A percentile compares a stretch with the other conserved stretches of the same genome.
Conservation (phyloP, 768 basidiomycete species). For the Inosperma sp. region DNA sequence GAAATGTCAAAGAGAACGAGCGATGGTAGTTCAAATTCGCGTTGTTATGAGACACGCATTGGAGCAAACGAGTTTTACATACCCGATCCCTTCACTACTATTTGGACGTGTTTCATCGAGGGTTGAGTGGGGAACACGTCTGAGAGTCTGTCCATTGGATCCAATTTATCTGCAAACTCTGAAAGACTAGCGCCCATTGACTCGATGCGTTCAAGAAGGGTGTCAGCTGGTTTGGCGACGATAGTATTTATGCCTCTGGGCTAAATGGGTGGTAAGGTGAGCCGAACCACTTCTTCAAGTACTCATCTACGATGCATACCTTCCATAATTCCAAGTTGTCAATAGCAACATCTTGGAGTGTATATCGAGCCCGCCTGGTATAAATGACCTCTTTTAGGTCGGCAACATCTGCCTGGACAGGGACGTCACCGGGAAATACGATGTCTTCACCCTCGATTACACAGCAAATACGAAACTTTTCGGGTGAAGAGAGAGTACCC, state of each 20-base stretch:
- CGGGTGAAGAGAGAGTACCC: too few species aligned
- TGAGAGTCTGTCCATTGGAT: not conserved
- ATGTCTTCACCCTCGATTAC: not conserved
- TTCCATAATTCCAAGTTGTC: conserved; percentile 10
- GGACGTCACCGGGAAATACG: not conserved
- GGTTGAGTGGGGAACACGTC: conserved; percentile 4
- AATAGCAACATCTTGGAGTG: not conserved
- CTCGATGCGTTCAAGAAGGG: conserved; percentile 10
- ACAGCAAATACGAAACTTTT: conserved; percentile 2
- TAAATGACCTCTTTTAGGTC: conserved; percentile 3
- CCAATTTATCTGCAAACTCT: conserved; percentile 8
- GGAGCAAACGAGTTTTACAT: not conserved
- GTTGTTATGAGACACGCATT: not conserved
- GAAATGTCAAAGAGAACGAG: not conserved
- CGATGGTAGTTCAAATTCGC: not conserved
- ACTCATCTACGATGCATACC: conserved; percentile 4
- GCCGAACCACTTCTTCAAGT: not conserved
- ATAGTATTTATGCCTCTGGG: not conserved
- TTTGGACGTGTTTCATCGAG: conserved; percentile 5
- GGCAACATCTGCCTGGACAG: not conserved
- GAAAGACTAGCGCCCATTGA: conserved; percentile 8
- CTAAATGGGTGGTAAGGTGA: not conserved
- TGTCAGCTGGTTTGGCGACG: conserved; percentile 1
- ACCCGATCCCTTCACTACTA: conserved; percentile 8
- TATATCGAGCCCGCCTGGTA: not conserved